phyloP scores from a whole-genome alignment of 768 basidiomycete genomes.

The Trametes elegans region DNA sequence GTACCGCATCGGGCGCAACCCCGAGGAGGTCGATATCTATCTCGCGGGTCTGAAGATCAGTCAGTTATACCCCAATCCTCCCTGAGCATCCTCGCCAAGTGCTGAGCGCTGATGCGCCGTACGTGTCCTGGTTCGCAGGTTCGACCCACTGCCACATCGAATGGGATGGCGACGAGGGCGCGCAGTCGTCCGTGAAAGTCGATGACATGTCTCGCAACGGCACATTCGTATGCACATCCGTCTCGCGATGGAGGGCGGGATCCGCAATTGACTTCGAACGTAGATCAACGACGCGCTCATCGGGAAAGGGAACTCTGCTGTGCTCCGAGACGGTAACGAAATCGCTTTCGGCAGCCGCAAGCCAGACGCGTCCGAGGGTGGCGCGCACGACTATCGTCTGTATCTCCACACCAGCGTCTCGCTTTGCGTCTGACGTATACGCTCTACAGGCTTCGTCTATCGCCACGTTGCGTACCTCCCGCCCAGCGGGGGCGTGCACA shows the following conservation, averaged over 20 bases:
- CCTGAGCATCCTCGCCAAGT: too few species aligned
- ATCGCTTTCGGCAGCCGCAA: constrained; percentile 68
- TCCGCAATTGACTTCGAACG: background rate
- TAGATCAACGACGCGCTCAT: constrained; percentile 70
- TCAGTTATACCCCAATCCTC: constrained; percentile 40
- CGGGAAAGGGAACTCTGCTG: constrained; percentile 46
- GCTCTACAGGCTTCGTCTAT: constrained; percentile 61
- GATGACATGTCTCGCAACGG: constrained; percentile 58
- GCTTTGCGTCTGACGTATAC: background rate
- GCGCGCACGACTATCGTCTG: constrained; percentile 73
- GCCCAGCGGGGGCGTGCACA: constrained; percentile 55
- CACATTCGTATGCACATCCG: constrained; percentile 1
- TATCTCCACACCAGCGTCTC: constrained; percentile 15
- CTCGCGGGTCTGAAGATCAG: constrained; percentile 69
- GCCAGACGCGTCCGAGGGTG: constrained; percentile 40
- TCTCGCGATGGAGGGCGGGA: too few species aligned
- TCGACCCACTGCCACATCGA: constrained; percentile 53
- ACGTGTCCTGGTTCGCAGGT: constrained; percentile 32
- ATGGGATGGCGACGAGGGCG: constrained; percentile 53
- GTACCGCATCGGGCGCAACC: constrained; percentile 52
- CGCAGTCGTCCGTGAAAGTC: constrained; percentile 43
- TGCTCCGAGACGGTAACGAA: constrained; percentile 78
- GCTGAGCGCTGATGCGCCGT: too few species aligned
- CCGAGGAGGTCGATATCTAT: constrained; percentile 41
- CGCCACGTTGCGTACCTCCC: constrained; percentile 55